phyloP scores from a whole-genome alignment of 2,329 filamentous ascomycete genomes.

The Coleophoma eucalyptorum region DNA sequence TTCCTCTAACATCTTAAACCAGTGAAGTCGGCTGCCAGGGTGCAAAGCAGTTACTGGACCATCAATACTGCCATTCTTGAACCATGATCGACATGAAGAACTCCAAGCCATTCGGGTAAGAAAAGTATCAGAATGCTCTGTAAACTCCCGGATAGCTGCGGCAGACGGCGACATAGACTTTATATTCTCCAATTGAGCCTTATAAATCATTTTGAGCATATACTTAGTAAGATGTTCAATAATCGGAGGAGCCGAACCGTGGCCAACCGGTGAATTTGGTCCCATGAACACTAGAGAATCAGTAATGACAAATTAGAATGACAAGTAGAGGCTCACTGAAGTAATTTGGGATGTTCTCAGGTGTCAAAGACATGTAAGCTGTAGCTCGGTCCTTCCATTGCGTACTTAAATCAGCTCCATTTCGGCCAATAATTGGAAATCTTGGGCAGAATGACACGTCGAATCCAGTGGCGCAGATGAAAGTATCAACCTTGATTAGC shows the following conservation, averaged over 20 bases:
- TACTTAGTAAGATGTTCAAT: slow-evolving; percentile 29
- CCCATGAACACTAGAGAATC: slow-evolving; percentile 7
- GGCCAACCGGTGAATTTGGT: slow-evolving; percentile 17
- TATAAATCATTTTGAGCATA: slow-evolving; percentile 18
- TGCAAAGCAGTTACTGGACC: slow-evolving; percentile 44
- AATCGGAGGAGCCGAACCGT: slow-evolving; percentile 20
- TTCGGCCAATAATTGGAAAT: slow-evolving; percentile 13
- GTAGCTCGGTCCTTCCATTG: slow-evolving; percentile 8
- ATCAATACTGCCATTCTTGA: slow-evolving; percentile 39
- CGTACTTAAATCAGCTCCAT: slow-evolving; percentile 3
- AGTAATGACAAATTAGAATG: neutral
- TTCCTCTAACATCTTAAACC: slow-evolving; percentile 43
- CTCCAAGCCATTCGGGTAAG: slow-evolving; percentile 49
- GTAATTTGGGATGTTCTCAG: slow-evolving; percentile 2
- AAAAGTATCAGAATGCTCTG: slow-evolving; percentile 40
- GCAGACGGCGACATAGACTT: slow-evolving; percentile 7
- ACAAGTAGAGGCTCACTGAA: neutral
- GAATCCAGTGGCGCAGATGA: slow-evolving; percentile 28
- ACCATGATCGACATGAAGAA: slow-evolving; percentile 44
- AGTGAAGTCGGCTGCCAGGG: slow-evolving; percentile 44
- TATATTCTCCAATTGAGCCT: slow-evolving; percentile 3
- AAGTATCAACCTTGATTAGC: slow-evolving; percentile 21
- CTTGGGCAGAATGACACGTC: slow-evolving; percentile 17
- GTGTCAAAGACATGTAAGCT: slow-evolving; percentile 8
- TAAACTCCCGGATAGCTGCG: slow-evolving; percentile 33